Conservation (phyloP, 73 alveolate genomes). For the Tetrahymena elliotti region DNA sequence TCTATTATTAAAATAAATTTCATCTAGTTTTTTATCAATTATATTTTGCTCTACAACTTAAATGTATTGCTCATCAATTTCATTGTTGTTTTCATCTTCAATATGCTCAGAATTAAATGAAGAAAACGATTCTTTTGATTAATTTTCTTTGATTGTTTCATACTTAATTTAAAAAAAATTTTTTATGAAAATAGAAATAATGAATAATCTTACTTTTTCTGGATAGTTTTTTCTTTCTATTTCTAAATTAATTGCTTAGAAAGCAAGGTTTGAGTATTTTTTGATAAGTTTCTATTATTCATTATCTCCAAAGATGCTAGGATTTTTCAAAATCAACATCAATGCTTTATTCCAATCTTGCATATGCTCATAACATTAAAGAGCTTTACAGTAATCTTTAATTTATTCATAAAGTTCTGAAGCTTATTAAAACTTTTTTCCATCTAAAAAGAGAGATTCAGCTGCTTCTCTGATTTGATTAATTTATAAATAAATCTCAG, state of each 20-base stretch:
- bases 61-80: neutral
- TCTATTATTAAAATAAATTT: neutral
- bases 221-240: neutral
- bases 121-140: neutral
- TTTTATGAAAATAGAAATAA: neutral
- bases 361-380: neutral
- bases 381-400: neutral
- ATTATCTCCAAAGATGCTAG: neutral
- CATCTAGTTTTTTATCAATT: neutral
- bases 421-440: neutral
- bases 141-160: neutral
- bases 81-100: neutral
- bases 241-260: neutral
- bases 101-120: neutral
- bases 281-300: neutral
- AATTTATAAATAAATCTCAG: neutral
- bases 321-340: neutral
- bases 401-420: neutral
- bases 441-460: neutral
- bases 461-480: neutral
- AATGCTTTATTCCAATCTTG: neutral
- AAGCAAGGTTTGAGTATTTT: neutral
- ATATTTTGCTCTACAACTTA: neutral
- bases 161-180: neutral
- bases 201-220: neutral